Evolutionary conservation across 805 yeast genomes (phyloP).

Genomic region (Saturnispora quitensis): DNA sequence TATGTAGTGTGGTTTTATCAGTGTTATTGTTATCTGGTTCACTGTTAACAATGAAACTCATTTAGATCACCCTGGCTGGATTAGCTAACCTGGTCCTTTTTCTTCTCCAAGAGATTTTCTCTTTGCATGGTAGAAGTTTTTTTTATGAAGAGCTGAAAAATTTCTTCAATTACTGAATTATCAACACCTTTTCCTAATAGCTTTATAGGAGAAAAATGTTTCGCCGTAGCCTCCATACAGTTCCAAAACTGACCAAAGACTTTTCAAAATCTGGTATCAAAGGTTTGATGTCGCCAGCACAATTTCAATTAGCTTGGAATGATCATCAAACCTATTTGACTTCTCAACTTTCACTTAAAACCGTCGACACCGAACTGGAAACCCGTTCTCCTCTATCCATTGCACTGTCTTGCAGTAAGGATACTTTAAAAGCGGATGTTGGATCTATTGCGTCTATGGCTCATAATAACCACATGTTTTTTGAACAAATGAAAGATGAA

Average conservation of each 20-base stretch:
- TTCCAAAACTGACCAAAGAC: not conserved
- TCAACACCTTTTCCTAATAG: not conserved
- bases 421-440: slow-evolving; percentile 54
- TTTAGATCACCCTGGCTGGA: not conserved
- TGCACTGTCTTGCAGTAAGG: slow-evolving; percentile 54
- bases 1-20: not conserved
- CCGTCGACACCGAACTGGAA: slow-evolving; percentile 76
- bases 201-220: not conserved
- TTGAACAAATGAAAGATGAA: slow-evolving; percentile 44
- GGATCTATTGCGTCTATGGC: slow-evolving; percentile 88
- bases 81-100: not conserved
- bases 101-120: not conserved
- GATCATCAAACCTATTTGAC: slow-evolving; percentile 66
- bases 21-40: not conserved
- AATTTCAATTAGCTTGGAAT: slow-evolving; percentile 68
- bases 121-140: too few species aligned
- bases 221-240: slow-evolving; percentile 5
- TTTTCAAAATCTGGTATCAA: slow-evolving; percentile 38
- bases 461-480: slow-evolving; percentile 85
- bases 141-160: not conserved
- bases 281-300: slow-evolving; percentile 56
- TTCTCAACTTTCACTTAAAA: slow-evolving; percentile 49
- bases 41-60: not conserved
- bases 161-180: not conserved
- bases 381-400: slow-evolving; percentile 67